Conservation (phyloP, 345 rosid genomes). For the Rhizophora apiculata region DNA sequence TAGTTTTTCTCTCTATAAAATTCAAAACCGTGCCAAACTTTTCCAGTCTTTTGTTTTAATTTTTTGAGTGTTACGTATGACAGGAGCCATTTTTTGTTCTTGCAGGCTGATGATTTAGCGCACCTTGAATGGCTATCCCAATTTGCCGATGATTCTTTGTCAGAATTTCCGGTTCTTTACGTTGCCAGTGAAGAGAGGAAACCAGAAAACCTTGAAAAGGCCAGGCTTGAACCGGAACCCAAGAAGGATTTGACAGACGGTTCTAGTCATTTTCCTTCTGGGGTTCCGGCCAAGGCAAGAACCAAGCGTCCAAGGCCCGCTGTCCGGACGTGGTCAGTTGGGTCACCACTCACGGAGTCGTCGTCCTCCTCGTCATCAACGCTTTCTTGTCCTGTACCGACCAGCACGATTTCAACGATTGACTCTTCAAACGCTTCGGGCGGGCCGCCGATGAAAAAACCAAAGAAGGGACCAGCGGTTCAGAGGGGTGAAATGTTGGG, state of each 20-base stretch:
- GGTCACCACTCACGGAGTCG: constrained; percentile 27
- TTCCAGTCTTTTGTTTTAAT: no score
- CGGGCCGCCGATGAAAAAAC: constrained; percentile 37
- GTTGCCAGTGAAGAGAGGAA: constrained; percentile 8
- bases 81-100: background rate
- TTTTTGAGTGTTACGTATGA: background rate
- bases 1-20: background rate
- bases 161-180: constrained; percentile 26
- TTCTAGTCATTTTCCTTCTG: constrained; percentile 15
- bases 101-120: constrained; percentile 41
- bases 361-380: constrained; percentile 17
- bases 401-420: background rate
- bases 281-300: constrained; percentile 43
- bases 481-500: constrained; percentile 13
- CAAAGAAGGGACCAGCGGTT: constrained; percentile 29
- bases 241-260: constrained; percentile 8
- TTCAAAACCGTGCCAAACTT: background rate
- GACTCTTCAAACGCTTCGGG: background rate
- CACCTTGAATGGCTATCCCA: constrained; percentile 60
- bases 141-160: constrained; percentile 45
- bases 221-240: constrained; percentile 21
- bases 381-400: background rate
- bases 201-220: constrained; percentile 11
- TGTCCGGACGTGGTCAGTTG: constrained; percentile 31
- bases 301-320: constrained; percentile 35